Base-by-base conservation (phyloP, 768 basidiomycete genomes). In the Clitopilus hobsonii region DNA sequence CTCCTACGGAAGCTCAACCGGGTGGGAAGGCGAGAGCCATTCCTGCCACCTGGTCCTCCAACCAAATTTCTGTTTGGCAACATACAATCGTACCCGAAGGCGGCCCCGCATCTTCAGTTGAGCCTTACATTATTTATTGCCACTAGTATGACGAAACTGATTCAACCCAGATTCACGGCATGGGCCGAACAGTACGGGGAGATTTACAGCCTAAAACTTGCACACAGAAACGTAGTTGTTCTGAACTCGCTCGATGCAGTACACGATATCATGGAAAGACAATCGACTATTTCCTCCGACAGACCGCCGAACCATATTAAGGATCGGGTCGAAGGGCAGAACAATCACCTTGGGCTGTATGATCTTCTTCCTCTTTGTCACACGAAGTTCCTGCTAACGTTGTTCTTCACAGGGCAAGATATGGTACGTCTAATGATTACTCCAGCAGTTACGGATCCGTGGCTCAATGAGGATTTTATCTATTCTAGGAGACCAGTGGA, bases 181-280 rank as follows among this genome's bases (percentile, higher is more conserved):
- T 70, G 66, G 67, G 67, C 69, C 0, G 49, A 57, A 38, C 22
- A 65, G 52, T 67, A 68, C 51, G 69, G 69, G 10, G 58, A 61
- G 14, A 63, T 70, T 7, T 67, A 60, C 48, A 60, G 63, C 16
- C 58, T 70, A 5, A 60, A 59, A 22, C 56, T 70, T 13, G 68
- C 65, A 8, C 53, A 59, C 20, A 62, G 66, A 50, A 60, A 65
- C 47, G 51, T 65, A 13, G 61, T 67, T 45, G 63, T 67, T 13
- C 58, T 67, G 30, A 67, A 64, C 38, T 65, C 59, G 6, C 57
- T 20, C 3, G 41, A 45, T 20, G 22, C 50, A 24, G 58, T 68
- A 13, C 67, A 66, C 24, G 65, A 68, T 48, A 55, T 59, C 24
- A 58, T 68, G 5, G 64, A 18, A 8, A 45, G 22, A 45, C 41